Percentiles rank a stretch among this genome's conserved stretches.
phyloP scores from a whole-genome alignment of 2,329 filamentous ascomycete genomes.

The Dichotomopilus funicola region DNA sequence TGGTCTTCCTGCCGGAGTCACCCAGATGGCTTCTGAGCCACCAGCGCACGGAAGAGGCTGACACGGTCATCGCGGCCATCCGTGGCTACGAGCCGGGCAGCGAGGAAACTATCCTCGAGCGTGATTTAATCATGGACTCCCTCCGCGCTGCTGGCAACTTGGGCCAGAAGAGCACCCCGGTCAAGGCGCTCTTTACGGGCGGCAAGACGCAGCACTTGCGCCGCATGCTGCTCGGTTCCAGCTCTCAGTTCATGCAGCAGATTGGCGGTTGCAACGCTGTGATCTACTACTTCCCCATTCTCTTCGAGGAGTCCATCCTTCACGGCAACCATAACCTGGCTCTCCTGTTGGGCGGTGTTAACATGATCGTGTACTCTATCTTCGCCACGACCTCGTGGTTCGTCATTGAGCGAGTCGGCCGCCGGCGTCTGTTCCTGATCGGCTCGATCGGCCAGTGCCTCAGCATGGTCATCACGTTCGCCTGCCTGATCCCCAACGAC shows the following conservation, averaged over 20 bases:
- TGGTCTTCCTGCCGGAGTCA: slow-evolving; percentile 36
- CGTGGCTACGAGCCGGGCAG: slow-evolving; percentile 43
- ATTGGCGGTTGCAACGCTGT: slow-evolving; percentile 53
- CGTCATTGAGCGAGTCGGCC: slow-evolving; percentile 46
- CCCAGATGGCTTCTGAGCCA: slow-evolving; percentile 36
- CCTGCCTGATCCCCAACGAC: slow-evolving; percentile 31
- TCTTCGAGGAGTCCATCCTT: slow-evolving; percentile 42
- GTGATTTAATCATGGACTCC: slow-evolving; percentile 55
- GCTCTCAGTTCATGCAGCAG: slow-evolving; percentile 57
- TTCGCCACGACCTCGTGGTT: slow-evolving; percentile 51
- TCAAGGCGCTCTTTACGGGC: slow-evolving; percentile 51
- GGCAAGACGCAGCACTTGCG: slow-evolving; percentile 62
- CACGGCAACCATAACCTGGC: slow-evolving; percentile 39
- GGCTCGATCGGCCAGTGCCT: slow-evolving; percentile 55
- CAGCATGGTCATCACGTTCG: slow-evolving; percentile 50
- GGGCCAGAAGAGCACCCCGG: slow-evolving; percentile 39
- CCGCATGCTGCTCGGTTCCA: slow-evolving; percentile 54
- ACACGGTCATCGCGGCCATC: slow-evolving; percentile 32
- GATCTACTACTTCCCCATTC: slow-evolving; percentile 55
- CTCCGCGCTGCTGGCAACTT: slow-evolving; percentile 48
- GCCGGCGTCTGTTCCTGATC: slow-evolving; percentile 57
- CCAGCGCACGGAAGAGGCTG: slow-evolving; percentile 31
- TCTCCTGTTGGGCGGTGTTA: slow-evolving; percentile 47
- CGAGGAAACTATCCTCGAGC: slow-evolving; percentile 51
- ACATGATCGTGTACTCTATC: slow-evolving; percentile 54